Evolutionary conservation across 306 rosid genomes (phyloP).

Genomic region (Trifolium pratense): DNA sequence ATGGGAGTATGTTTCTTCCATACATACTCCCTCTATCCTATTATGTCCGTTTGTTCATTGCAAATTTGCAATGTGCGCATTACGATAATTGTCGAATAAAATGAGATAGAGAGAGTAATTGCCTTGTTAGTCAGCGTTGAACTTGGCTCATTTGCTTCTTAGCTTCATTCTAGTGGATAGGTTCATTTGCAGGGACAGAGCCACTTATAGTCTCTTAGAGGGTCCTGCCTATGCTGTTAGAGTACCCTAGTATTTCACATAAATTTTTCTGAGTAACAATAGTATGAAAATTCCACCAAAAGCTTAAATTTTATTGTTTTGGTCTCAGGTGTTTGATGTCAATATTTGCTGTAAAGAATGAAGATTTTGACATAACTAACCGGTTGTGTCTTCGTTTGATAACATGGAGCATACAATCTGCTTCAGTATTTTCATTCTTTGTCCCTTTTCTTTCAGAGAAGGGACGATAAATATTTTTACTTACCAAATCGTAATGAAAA

Average conservation of each 20-base stretch:
- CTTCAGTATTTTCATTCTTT: slow-evolving; percentile 14
- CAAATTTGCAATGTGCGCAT: background rate
- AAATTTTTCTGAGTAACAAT: too few species aligned
- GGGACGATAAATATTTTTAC: slow-evolving; percentile 29
- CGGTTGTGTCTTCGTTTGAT: slow-evolving; percentile 8
- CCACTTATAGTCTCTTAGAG: too few species aligned
- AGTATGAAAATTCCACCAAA: too few species aligned
- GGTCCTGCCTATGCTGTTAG: too few species aligned
- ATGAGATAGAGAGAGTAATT: background rate
- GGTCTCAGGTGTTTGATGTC: background rate
- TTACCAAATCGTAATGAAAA: slow-evolving; percentile 40
- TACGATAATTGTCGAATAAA: background rate
- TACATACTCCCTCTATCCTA: background rate
- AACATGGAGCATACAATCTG: slow-evolving; percentile 24
- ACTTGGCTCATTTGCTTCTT: background rate
- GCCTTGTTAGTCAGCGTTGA: slow-evolving; percentile 19
- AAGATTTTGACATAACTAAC: background rate
- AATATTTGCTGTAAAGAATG: slow-evolving; percentile 5
- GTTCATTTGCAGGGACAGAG: background rate
- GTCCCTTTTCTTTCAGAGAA: slow-evolving; percentile 3
- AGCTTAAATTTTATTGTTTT: background rate
- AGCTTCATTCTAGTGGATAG: background rate
- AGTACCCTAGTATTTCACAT: background rate
- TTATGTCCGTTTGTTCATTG: background rate
- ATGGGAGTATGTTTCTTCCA: background rate